phyloP scores from a whole-genome alignment of 495 filamentous ascomycete genomes.

The Xylaria grammica region DNA sequence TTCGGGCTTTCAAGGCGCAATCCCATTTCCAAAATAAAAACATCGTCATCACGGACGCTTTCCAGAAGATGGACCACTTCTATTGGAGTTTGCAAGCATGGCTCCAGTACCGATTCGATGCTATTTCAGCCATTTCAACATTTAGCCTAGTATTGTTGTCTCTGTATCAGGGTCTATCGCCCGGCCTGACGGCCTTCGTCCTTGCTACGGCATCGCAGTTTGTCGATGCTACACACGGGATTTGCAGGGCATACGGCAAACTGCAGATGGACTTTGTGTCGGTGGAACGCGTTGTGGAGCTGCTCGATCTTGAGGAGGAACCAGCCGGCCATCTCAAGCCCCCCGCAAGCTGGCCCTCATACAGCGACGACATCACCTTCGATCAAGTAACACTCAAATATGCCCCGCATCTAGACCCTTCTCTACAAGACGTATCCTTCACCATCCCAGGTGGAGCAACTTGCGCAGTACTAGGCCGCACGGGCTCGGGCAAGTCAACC shows the following conservation, averaged over 20 bases:
- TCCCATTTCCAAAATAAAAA: constrained; percentile 75
- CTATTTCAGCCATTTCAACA: constrained; percentile 70
- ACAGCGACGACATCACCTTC: constrained; percentile 72
- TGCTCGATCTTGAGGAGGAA: constrained; percentile 77
- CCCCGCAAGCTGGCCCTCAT: constrained; percentile 76
- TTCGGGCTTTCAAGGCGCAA: constrained; percentile 76
- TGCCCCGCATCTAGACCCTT: constrained; percentile 73
- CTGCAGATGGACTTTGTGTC: constrained; percentile 91
- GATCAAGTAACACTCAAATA: constrained; percentile 78
- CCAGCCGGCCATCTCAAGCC: constrained; percentile 66
- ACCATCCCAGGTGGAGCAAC: constrained; percentile 75
- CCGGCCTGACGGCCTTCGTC: constrained; percentile 79
- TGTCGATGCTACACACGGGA: constrained; percentile 69
- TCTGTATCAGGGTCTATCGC: constrained; percentile 68
- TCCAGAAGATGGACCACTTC: constrained; percentile 92
- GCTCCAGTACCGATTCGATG: constrained; percentile 79
- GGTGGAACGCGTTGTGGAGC: constrained; percentile 80
- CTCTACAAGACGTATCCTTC: constrained; percentile 66
- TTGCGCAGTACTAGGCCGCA: constrained; percentile 67
- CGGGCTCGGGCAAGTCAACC: constrained; percentile 68
- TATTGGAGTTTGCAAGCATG: constrained; percentile 86
- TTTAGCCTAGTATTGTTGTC: constrained; percentile 74
- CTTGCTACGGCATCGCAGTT: constrained; percentile 65
- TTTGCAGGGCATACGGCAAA: constrained; percentile 78
- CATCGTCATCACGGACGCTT: constrained; percentile 76